Evolutionary conservation across 1,284 basidiomycete genomes (phyloP), one percentile per base, ranked within the genome.

Genomic region (Thecaphora thlaspeos): DNA sequence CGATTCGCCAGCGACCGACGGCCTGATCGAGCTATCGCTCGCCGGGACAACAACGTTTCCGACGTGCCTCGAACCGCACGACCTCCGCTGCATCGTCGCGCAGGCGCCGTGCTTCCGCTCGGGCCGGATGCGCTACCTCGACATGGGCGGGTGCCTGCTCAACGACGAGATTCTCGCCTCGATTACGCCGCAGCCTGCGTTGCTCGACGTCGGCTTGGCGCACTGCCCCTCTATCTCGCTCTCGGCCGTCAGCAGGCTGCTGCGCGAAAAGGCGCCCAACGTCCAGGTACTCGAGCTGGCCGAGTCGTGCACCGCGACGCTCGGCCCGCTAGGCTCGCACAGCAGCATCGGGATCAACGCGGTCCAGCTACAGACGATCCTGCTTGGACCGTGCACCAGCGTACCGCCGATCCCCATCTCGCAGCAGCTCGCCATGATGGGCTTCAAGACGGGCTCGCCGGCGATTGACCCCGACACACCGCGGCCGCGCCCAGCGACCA

Each of bases 1-100:
- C 42, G 80, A 85, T 41, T 86, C 84, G 0, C 86, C 87, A 30
- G 86, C 87, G 2, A 80, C 80, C 10, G 67, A 72, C 14, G 80
- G 82, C 23, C 81, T 96, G 26, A 82, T 82, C 47, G 89, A 97
- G 71, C 82, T 97, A 37, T 90, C 89, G 51, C 83, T 98, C 2
- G 94, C 91, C 70, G 91, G 91, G 42, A 91, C 95, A 70, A 83
- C 83, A 71, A 90, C 91, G 1, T 92, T 90, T 78, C 83, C 86
- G 0, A 90, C 88, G n/a, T 85, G 89, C 0, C 81, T 98, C 26
- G 83, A 84, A 10, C 80, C 81, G 37, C 83, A 85, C 19, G 87
- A 96, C 57, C 82, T 96, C 28, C 69, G 79, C 21, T 82, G 84
- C 21, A 85, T 97, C 47, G 78, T 97, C 49, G 81, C 83, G 1